phyloP scores from a whole-genome alignment of 805 yeast genomes.

The Suhomyces kilbournensis region DNA sequence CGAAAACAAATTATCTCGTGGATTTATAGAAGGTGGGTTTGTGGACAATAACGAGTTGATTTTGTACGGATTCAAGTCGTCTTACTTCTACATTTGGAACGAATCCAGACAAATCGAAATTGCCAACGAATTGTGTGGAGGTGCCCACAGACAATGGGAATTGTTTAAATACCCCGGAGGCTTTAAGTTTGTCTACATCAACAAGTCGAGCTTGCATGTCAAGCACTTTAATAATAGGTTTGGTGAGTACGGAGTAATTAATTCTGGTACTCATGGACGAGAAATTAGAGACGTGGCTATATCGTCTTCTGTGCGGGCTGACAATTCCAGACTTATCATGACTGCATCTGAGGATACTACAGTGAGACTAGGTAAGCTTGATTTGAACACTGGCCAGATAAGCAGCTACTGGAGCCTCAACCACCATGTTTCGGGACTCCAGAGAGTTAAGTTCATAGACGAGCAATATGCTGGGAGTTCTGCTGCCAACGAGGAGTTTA shows the following conservation, averaged over 20 bases:
- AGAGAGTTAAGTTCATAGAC: conserved; percentile 62
- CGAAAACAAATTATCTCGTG: conserved; percentile 65
- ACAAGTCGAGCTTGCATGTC: conserved; percentile 45
- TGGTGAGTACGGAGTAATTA: conserved; percentile 25
- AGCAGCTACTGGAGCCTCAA: conserved; percentile 59
- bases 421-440: conserved; percentile 87
- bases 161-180: conserved; percentile 26
- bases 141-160: conserved; percentile 85
- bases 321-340: conserved; percentile 46
- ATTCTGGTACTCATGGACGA: conserved; percentile 83
- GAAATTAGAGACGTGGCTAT: conserved; percentile 77
- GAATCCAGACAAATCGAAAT: conserved; percentile 74
- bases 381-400: conserved; percentile 38
- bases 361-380: conserved; percentile 51
- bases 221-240: conserved; percentile 24
- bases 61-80: conserved; percentile 80
- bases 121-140: conserved; percentile 77
- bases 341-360: conserved; percentile 92
- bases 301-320: conserved; percentile 25
- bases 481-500: conserved; percentile 86
- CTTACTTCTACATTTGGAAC: conserved; percentile 75
- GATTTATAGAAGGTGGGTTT: conserved; percentile 77
- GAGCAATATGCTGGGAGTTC: conserved; percentile 46
- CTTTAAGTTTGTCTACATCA: conserved; percentile 56
- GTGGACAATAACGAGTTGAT: conserved; percentile 45